Evolutionary conservation across 768 basidiomycete genomes (phyloP).

Genomic region (Guyanaporus albipodus): DNA sequence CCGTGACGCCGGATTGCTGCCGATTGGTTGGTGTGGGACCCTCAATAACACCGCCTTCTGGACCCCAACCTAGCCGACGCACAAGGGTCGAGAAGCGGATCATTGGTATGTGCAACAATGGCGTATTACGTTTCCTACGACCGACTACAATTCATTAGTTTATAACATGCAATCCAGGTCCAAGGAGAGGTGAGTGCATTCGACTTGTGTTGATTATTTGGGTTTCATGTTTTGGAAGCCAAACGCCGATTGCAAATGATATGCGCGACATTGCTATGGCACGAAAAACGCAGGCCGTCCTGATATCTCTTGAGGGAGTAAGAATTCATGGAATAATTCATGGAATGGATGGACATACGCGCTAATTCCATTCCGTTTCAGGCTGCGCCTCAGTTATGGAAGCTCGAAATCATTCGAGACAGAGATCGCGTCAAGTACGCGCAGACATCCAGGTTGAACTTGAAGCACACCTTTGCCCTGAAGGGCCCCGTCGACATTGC

Average conservation of each 20-base stretch:
- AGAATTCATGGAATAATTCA: too few relatives aligned
- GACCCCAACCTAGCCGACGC: conserved; percentile 44
- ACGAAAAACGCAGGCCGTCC: conserved; percentile 39
- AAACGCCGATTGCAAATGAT: conserved; percentile 53
- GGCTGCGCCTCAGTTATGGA: conserved; percentile 80
- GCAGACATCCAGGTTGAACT: conserved; percentile 28
- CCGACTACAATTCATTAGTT: conserved; percentile 27
- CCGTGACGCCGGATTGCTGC: conserved; percentile 43
- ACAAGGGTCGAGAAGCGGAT: conserved; percentile 53
- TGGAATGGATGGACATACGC: conserved; percentile 7
- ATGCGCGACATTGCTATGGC: conserved; percentile 51
- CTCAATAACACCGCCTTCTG: conserved; percentile 38
- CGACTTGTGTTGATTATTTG: neutral
- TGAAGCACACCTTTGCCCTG: conserved; percentile 72
- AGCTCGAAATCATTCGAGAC: conserved; percentile 60
- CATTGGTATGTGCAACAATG: conserved; percentile 36
- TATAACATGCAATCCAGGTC: conserved; percentile 44
- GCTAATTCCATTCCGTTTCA: conserved; percentile 25
- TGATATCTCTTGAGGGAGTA: conserved; percentile 37
- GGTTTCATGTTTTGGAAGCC: conserved; percentile 33
- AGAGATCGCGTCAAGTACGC: conserved; percentile 34
- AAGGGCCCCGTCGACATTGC: conserved; percentile 68
- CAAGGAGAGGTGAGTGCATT: conserved; percentile 42
- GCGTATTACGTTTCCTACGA: neutral
- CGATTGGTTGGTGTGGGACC: conserved; percentile 50